Evolutionary conservation across 768 basidiomycete species (phyloP), one percentile per base, ranked within the genome.

Genomic region (Rubroboletus satanas): DNA sequence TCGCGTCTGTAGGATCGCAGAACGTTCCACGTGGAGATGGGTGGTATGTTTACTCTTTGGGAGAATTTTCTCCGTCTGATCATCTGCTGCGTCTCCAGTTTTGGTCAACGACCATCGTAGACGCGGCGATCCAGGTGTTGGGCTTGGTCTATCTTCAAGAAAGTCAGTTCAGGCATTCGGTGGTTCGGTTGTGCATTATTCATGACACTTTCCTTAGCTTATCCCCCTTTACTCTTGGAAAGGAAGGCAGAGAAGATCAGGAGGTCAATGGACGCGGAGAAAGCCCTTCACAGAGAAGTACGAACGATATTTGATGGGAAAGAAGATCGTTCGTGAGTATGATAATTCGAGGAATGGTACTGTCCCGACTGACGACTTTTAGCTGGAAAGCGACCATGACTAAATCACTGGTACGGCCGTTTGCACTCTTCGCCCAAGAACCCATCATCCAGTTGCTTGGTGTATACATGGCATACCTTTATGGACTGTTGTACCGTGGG

Each of bases 21-120:
- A 87, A 39, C 73, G 71, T 36, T 78, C 84, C 0, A 83, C 83
- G 0, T 89, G 87, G 87, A 73, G 84, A 66, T 88, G 85, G 86
- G 85, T 87, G 31, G 82, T 81, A 66, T 39, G 81, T 74, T 5
- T 36, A 12, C 4, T 42, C 21, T 4, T 39, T 36, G 37, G 2
- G 0, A 17, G 3, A 7, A 11, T 0, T 42, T 15, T 12, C 18
- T 36, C 21, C 7, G 11, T 28, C 15, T 4, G 7, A 50, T 50
- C 23, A 44, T 3, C 3, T 41, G 4, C 29, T 42, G 17, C 11
- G 3, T 35, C 14, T 44, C 38, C 59, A 83, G 78, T 90, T 88
- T 66, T 87, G 85, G 81, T 79, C 84, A 0, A 84, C 83, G 4
- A 80, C 75, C 32, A 83, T 87, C 36, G 73, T 78, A 0, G 83